A percentile compares a stretch with the other conserved stretches of the same genome.
phyloP scores from a whole-genome alignment of 106 monocot species.

The Narthecium ossifragum region DNA sequence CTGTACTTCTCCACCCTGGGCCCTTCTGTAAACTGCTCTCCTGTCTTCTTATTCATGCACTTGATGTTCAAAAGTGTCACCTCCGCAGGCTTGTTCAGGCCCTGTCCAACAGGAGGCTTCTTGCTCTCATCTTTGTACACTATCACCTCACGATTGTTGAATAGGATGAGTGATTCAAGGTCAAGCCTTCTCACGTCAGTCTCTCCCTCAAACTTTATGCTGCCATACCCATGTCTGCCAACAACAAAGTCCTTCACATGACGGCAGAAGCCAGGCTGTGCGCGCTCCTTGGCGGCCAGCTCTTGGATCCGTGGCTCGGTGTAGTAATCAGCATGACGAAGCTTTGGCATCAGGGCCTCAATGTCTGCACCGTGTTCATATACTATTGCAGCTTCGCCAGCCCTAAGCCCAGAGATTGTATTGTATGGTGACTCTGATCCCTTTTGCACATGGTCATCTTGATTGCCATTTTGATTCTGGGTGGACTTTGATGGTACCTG shows the following conservation, averaged over 20 bases:
- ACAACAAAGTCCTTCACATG: conserved; percentile 78
- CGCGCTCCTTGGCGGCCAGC: conserved; percentile 77
- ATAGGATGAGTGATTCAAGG: conserved; percentile 74
- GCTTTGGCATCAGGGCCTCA: conserved; percentile 71
- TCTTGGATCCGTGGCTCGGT: conserved; percentile 68
- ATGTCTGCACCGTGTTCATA: conserved; percentile 52
- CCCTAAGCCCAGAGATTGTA: conserved; percentile 30
- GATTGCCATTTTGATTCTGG: conserved; percentile 22
- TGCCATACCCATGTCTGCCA: conserved; percentile 71
- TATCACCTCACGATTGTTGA: conserved; percentile 82
- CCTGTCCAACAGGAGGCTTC: conserved; percentile 82
- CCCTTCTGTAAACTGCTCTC: conserved; percentile 58
- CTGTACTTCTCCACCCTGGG: conserved; percentile 67
- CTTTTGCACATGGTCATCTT: conserved; percentile 16
- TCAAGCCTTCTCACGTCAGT: conserved; percentile 84
- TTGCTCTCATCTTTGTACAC: conserved; percentile 76
- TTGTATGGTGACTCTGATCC: conserved; percentile 14
- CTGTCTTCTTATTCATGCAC: conserved; percentile 79
- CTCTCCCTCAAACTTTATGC: conserved; percentile 72
- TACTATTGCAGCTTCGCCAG: conserved; percentile 42
- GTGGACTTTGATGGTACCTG: background rate
- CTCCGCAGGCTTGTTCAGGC: conserved; percentile 88
- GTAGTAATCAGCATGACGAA: conserved; percentile 64
- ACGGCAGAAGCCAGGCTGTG: conserved; percentile 64
- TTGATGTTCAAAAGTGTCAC: conserved; percentile 86